phyloP scores from a whole-genome alignment of 352 stramenopile genomes.

The Blastocystis sp. region DNA sequence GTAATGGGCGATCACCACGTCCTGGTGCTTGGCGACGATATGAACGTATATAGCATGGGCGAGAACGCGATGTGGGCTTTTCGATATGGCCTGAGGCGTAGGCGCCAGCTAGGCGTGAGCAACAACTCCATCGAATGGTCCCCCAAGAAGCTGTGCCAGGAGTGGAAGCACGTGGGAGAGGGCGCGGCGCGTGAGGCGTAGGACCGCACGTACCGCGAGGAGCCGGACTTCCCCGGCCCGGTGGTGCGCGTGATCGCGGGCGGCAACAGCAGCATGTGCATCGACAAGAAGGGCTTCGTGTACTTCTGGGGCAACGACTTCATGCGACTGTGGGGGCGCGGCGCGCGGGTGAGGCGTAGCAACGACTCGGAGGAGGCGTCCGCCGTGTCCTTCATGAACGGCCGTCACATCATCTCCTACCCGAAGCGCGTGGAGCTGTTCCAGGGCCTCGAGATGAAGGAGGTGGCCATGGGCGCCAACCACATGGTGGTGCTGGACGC shows the following conservation, averaged over 20 bases:
- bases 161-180: slow-evolving; percentile 40
- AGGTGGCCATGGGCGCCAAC: neutral
- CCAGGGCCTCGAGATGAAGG: slow-evolving; percentile 4
- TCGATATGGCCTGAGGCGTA: neutral
- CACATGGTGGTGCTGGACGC: slow-evolving; percentile 22
- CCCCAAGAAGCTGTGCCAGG: slow-evolving; percentile 40
- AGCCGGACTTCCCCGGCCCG: slow-evolving; percentile 14
- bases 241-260: slow-evolving; percentile 31
- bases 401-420: slow-evolving; percentile 9
- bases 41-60: slow-evolving; percentile 51
- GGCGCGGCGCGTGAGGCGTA: neutral
- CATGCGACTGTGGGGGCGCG: neutral
- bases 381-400: slow-evolving; percentile 9
- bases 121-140: slow-evolving; percentile 58
- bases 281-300: neutral
- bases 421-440: neutral
- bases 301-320: slow-evolving; percentile 48
- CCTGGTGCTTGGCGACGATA: slow-evolving; percentile 25
- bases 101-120: slow-evolving; percentile 36
- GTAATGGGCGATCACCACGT: slow-evolving; percentile 47
- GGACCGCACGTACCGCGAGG: slow-evolving; percentile 31
- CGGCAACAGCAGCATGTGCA: slow-evolving; percentile 35
- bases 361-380: neutral
- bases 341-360: neutral
- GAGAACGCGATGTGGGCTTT: slow-evolving; percentile 28